Evolutionary conservation across 108 stramenopile genomes (phyloP).

Genomic region (Conticribra guillardii): DNA sequence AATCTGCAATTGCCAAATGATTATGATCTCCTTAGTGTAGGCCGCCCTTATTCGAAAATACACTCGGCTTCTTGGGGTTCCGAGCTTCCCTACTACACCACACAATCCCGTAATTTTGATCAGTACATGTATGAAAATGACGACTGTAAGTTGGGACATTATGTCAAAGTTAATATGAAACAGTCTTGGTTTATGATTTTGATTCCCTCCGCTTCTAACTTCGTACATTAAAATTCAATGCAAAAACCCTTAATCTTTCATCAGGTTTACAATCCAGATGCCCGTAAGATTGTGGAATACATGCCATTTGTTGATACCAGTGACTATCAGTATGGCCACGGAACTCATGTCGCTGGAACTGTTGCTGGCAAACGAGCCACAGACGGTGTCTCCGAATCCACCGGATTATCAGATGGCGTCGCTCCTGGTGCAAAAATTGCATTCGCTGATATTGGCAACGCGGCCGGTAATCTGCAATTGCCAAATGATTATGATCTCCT

Average conservation of each 20-base stretch:
- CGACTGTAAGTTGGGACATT: conserved; percentile 14
- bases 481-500: conserved; percentile 31
- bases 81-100: conserved; percentile 30
- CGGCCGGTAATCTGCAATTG: conserved; percentile 16
- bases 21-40: conserved; percentile 15
- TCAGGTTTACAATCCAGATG: not conserved
- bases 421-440: conserved; percentile 43
- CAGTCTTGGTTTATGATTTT: not conserved
- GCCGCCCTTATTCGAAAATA: conserved; percentile 31
- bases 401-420: conserved; percentile 29
- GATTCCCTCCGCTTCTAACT: not conserved
- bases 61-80: conserved; percentile 58
- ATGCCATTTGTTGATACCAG: conserved; percentile 25
- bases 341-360: conserved; percentile 43
- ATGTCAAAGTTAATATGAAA: too few relatives aligned
- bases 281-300: conserved; percentile 44
- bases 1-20: conserved; percentile 29
- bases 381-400: conserved; percentile 9
- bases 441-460: conserved; percentile 40
- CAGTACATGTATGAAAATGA: conserved; percentile 52
- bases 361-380: conserved; percentile 46
- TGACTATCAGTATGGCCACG: conserved; percentile 45
- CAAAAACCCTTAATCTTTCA: too few relatives aligned
- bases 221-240: not conserved
- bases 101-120: conserved; percentile 41